Conservation (phyloP, 2,329 filamentous ascomycete species). For the Raffaelea arxii region DNA sequence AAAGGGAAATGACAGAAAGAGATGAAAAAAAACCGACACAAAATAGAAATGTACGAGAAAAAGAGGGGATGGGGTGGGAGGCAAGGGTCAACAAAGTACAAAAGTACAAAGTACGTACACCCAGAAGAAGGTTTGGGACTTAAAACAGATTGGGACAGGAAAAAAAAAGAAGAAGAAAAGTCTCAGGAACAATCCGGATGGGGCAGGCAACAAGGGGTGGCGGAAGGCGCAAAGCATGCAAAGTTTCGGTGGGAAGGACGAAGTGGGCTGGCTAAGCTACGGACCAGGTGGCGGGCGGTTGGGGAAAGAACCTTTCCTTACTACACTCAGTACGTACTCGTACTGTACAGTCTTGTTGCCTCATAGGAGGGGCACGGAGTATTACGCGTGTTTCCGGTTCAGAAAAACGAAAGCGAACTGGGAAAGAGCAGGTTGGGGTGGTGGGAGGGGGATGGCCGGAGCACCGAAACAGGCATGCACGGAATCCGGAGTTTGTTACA, state of each 20-base stretch:
- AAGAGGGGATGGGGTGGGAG: neutral
- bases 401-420: too few species aligned
- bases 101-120: neutral
- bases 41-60: slow-evolving; percentile 1
- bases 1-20: neutral
- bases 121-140: neutral
- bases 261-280: neutral
- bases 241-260: neutral
- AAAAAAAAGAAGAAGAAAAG: neutral
- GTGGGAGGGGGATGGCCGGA: too few species aligned
- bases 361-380: too few species aligned
- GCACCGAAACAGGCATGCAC: too few species aligned
- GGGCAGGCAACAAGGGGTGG: slow-evolving; percentile 4
- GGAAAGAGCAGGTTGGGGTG: too few species aligned
- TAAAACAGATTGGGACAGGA: neutral
- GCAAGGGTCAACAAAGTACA: neutral
- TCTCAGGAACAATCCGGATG: neutral
- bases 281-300: neutral
- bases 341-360: too few species aligned
- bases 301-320: too few species aligned
- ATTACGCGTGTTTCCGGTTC: too few species aligned
- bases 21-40: too few species aligned
- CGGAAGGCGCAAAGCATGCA: neutral
- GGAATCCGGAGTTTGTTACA: too few species aligned
- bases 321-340: too few species aligned